These are phyloP conservation scores for Eimeria sp. DNA, from an alignment of 169 alveolate genomes.

Conservation along the genomic window DNA sequence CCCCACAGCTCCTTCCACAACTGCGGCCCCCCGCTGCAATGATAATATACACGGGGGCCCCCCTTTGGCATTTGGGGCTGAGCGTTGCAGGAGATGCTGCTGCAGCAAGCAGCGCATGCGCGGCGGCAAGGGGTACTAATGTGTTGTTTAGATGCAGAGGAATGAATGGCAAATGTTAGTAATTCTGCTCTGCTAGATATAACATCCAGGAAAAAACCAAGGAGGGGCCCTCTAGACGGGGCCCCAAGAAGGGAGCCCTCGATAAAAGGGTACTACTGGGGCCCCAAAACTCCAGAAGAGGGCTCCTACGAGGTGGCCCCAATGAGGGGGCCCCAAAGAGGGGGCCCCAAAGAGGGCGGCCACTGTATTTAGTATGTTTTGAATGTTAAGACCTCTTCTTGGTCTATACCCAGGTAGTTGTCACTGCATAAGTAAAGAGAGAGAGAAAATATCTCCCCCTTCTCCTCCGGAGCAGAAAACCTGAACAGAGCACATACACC, in stretches of 20 bases:
- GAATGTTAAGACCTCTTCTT: conserved; percentile 9
- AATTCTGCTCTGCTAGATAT: too few relatives aligned
- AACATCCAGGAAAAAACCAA: not conserved
- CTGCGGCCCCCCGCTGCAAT: not conserved
- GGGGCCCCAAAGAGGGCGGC: not conserved
- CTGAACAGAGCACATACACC: not conserved
- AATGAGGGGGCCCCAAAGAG: not conserved
- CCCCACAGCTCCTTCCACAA: not conserved
- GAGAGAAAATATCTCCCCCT: conserved; percentile 24
- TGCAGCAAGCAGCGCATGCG: not conserved
- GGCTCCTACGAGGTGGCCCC: not conserved
- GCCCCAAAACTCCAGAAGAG: not conserved
- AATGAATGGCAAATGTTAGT: too few relatives aligned
- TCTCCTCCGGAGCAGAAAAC: conserved; percentile 62
- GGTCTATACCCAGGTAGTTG: conserved; percentile 63
- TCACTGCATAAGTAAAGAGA: conserved; percentile 65
- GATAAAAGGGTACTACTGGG: not conserved
- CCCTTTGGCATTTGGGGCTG: not conserved
- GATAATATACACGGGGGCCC: not conserved
- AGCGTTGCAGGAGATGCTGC: not conserved
- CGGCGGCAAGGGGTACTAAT: not conserved
- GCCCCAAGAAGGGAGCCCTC: not conserved
- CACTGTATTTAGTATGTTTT: not conserved
- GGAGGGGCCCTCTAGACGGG: not conserved
- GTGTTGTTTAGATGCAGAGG: not conserved